Conservation (phyloP, 805 yeast species). For the Yarrowia hollandica region DNA sequence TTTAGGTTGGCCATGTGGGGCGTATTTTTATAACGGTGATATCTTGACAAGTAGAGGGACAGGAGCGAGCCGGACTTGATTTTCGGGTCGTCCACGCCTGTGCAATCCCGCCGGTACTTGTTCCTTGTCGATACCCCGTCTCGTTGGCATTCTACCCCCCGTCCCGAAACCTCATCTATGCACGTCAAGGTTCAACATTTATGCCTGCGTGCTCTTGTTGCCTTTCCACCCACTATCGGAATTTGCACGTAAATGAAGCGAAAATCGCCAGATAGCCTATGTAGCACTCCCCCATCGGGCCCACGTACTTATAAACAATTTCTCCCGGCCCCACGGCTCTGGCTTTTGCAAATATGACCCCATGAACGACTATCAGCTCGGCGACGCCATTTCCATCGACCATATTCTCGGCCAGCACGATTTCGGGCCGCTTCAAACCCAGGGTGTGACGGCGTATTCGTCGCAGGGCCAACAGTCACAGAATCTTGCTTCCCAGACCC, state of each 20-base stretch:
- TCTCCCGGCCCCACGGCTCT: neutral
- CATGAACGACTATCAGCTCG: slow-evolving; percentile 21
- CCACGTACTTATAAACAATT: neutral
- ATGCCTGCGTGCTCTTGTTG: too few relatives aligned
- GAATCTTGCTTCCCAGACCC: neutral
- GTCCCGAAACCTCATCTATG: too few relatives aligned
- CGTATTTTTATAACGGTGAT: too few relatives aligned
- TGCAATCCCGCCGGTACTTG: too few relatives aligned
- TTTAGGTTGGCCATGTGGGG: too few relatives aligned
- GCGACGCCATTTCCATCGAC: slow-evolving; percentile 4
- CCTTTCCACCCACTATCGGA: too few relatives aligned
- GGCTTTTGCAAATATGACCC: neutral
- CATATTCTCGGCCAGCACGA: neutral
- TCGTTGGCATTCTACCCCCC: too few relatives aligned
- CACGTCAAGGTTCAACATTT: neutral
- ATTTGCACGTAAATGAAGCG: neutral
- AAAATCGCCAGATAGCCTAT: neutral
- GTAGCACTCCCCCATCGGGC: neutral
- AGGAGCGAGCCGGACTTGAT: too few relatives aligned
- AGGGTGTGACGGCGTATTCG: neutral
- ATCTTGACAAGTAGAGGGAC: too few relatives aligned
- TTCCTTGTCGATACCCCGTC: too few relatives aligned
- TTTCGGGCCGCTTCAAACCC: neutral
- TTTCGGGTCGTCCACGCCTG: too few relatives aligned
- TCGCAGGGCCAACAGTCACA: neutral